Conservation (phyloP, 345 rosid species). For the Eucalyptus erythrocorys region DNA sequence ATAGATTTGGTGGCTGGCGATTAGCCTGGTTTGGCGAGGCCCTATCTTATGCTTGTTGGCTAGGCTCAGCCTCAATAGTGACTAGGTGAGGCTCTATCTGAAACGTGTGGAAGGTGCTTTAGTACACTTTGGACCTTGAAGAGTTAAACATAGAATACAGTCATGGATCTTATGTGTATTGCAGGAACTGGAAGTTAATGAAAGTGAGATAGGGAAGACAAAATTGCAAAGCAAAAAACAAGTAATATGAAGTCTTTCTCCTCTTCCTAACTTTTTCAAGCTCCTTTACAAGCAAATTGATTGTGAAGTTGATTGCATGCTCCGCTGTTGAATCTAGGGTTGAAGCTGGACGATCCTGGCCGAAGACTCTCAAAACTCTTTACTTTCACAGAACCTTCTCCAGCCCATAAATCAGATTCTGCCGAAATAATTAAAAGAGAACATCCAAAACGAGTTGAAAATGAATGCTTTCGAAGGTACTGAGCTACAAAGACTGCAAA, state of each 20-base stretch:
- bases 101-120: neutral
- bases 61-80: no score
- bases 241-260: neutral
- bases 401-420: slow-evolving; percentile 86
- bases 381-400: slow-evolving; percentile 61
- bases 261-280: neutral
- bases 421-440: slow-evolving; percentile 7
- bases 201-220: neutral
- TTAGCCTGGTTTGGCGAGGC: accelerated
- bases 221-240: neutral
- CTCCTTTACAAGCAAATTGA: neutral
- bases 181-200: neutral
- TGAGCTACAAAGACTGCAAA: neutral
- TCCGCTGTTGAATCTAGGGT: neutral
- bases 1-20: no score
- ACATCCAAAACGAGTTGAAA: neutral
- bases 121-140: neutral
- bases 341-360: neutral
- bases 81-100: no score
- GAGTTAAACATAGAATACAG: neutral
- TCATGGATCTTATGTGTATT: neutral
- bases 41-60: accelerated
- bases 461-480: neutral
- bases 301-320: neutral
- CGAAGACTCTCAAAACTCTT: neutral